phyloP scores from a whole-genome alignment of 345 rosid species.

The Hirschfeldia incana region DNA sequence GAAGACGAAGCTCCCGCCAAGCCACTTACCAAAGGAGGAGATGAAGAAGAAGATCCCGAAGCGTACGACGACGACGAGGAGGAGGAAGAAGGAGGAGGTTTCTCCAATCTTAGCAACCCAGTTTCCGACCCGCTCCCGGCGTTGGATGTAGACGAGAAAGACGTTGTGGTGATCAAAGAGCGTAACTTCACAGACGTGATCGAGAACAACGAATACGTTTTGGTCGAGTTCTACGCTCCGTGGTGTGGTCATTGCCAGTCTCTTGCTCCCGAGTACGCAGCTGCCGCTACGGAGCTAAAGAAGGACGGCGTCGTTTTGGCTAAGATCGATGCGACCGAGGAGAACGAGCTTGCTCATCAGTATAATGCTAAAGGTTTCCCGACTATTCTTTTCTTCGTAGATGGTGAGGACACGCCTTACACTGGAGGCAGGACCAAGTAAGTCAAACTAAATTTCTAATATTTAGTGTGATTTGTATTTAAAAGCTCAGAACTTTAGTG shows the following conservation, averaged over 20 bases:
- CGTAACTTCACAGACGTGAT: slow-evolving; percentile 72
- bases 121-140: slow-evolving; percentile 57
- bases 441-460: slow-evolving; percentile 17
- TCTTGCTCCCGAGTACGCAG: slow-evolving; percentile 95
- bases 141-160: slow-evolving; percentile 80
- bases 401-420: slow-evolving; percentile 83
- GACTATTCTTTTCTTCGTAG: slow-evolving; percentile 73
- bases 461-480: not conserved
- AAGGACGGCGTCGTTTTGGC: slow-evolving; percentile 70
- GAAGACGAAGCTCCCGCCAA: slow-evolving; percentile 40
- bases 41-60: slow-evolving; percentile 31
- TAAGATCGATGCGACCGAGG: slow-evolving; percentile 94
- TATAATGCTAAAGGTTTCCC: slow-evolving; percentile 93
- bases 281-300: slow-evolving; percentile 93
- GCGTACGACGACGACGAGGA: slow-evolving; percentile 50
- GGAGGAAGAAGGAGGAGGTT: slow-evolving; percentile 43
- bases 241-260: slow-evolving; percentile 99
- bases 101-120: slow-evolving; percentile 60
- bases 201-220: slow-evolving; percentile 65
- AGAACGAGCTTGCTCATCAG: slow-evolving; percentile 78
- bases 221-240: slow-evolving; percentile 98
- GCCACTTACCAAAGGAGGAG: slow-evolving; percentile 24
- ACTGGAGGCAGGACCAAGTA: slow-evolving; percentile 85
- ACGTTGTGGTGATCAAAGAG: slow-evolving; percentile 80
- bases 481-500: too few relatives aligned